Evolutionary conservation across 2,329 filamentous ascomycete genomes (phyloP), one percentile per base, ranked within the genome.

Genomic region (Moelleriella libera): DNA sequence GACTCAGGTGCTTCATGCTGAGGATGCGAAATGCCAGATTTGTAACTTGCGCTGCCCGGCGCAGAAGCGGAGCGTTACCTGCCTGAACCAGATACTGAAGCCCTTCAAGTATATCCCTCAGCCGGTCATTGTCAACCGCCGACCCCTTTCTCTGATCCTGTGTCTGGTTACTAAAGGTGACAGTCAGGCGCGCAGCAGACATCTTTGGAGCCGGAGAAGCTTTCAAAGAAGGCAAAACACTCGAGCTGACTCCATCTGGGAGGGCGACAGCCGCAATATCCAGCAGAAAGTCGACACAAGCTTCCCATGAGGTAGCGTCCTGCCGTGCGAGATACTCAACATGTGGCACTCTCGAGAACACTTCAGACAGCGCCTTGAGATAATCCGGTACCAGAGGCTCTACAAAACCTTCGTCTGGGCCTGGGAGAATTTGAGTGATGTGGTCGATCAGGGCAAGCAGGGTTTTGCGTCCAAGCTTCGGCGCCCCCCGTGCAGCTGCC

Each of bases 381-480:
- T 96, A 94, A 58, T 92, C 80, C 45, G 80, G 73, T 29, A 81
- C 67, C 5, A 98, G 70, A 10, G 84, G 82, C 49, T 80, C 72
- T 52, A 87, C 80, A 47, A 83, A 76, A 2, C 70, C 73, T 11
- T 79, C 79, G 47, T 80, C 75, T 4, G 66, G 64, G 0, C 70
- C 74, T 2, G 80, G 76, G 4, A 94, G 70, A 14, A 80, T 79
- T 53, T 95, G 81, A 3, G 79, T 82, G 51, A 97, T 83, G 63
- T 95, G 88, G 53, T 88, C 81, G 53, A 94, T 71, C 12, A 96
- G 68, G 5, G 84, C 78, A 55, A 82, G 76, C n/a, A 90, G 71
- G 0, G 88, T 90, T 61, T 88, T 94, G 50, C 73, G 70, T 57
- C 81, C 84, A 52, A 97, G 64, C 50, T 76, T 82, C 21, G 72